Evolutionary conservation across 176 grass and related monocot genomes (phyloP).

Genomic region (Avena insularis): DNA sequence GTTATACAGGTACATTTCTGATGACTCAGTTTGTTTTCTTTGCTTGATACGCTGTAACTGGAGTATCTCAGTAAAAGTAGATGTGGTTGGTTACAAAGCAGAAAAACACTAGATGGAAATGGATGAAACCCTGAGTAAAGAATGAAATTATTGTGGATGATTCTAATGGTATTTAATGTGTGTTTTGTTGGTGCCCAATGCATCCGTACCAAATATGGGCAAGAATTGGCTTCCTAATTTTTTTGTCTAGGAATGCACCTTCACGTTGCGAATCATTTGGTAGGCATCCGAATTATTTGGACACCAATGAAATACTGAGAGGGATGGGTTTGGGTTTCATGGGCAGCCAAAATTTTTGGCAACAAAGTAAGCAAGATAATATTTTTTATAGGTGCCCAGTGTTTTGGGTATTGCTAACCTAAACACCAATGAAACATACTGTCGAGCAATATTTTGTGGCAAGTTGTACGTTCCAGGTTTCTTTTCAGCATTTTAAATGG

Average conservation of each 20-base stretch:
- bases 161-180: background rate
- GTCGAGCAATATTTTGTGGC: slow-evolving; percentile 2
- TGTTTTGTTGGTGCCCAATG: background rate
- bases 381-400: background rate
- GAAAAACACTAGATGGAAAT: background rate
- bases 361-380: background rate
- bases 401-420: background rate
- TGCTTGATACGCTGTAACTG: background rate
- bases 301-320: background rate
- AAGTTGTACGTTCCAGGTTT: background rate
- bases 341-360: background rate
- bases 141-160: background rate
- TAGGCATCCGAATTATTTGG: background rate
- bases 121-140: background rate
- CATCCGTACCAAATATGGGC: background rate
- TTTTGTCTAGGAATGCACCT: background rate
- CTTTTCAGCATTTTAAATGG: background rate
- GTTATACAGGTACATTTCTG: slow-evolving; percentile 73
- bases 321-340: background rate
- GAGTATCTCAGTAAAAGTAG: background rate
- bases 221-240: background rate
- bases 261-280: background rate
- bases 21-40: slow-evolving; percentile 13
- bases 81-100: background rate
- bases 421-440: background rate